A percentile compares a stretch with the other conserved stretches of the same genome.
Conservation (phyloP, 208 protist species). For the Tritrichomonas foetus region DNA sequence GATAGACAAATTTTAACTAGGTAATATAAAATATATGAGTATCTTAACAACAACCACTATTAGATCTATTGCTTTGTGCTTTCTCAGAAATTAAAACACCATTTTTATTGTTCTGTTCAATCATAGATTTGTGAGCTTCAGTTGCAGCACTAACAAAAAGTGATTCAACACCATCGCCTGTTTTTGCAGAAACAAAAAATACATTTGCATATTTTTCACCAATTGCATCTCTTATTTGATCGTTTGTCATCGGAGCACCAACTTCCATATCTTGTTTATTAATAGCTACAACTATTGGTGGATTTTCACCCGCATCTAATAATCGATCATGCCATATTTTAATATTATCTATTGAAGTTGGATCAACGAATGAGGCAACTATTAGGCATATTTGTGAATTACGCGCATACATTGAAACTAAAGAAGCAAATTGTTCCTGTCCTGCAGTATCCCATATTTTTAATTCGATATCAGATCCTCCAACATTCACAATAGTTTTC, state of each 20-base stretch:
- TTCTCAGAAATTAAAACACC: no score
- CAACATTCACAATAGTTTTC: background rate
- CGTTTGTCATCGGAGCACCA: background rate
- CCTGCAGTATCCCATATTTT: background rate
- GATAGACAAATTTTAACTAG: no score
- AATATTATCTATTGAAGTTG: background rate
- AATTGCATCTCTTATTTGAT: background rate
- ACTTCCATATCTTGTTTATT: background rate
- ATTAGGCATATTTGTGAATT: background rate
- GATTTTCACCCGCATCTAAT: background rate
- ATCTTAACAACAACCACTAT: no score
- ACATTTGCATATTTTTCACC: background rate
- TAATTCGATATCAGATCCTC: background rate
- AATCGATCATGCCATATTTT: background rate
- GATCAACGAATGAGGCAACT: background rate
- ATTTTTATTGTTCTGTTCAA: no score
- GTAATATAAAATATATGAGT: no score
- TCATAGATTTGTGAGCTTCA: no score
- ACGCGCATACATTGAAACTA: background rate
- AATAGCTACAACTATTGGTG: background rate
- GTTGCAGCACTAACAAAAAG: background rate
- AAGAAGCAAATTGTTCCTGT: background rate
- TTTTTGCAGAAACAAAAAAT: conserved; percentile 18
- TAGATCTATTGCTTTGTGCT: no score
- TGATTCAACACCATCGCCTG: background rate